These are phyloP conservation scores for Mucor piriformis DNA, from an alignment of 371 early-diverging fungal genomes.

Conservation along the genomic window DNA sequence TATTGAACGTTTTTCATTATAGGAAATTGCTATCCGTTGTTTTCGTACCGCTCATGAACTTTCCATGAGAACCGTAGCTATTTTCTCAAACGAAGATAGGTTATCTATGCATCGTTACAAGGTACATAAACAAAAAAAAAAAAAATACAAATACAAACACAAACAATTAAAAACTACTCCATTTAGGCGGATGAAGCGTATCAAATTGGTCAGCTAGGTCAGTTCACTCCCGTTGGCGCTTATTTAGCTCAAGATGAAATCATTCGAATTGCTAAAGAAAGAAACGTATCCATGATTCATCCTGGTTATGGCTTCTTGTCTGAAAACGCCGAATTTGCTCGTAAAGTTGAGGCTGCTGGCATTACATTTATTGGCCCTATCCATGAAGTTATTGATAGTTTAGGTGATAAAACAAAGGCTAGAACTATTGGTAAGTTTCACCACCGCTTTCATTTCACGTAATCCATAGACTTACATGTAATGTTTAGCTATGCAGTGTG, in stretches of 20 bases:
- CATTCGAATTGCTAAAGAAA: conserved; percentile 77
- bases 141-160: not conserved
- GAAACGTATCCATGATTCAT: conserved; percentile 80
- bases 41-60: conserved; percentile 91
- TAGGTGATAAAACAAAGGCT: conserved; percentile 95
- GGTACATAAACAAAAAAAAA: conserved; percentile 33
- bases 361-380: conserved; percentile 93
- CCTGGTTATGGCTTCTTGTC: conserved; percentile 93
- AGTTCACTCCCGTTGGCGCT: conserved; percentile 89
- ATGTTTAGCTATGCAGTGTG: conserved; percentile 80
- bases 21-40: conserved; percentile 92
- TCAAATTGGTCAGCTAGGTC: conserved; percentile 82
- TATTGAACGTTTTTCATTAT: not conserved
- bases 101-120: conserved; percentile 92
- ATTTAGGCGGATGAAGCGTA: conserved; percentile 88
- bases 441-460: too few relatives aligned
- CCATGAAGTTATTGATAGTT: conserved; percentile 80
- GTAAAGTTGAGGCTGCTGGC: conserved; percentile 85
- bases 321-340: conserved; percentile 88
- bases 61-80: conserved; percentile 84
- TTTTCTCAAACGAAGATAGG: conserved; percentile 90
- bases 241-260: conserved; percentile 93
- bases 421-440: conserved; percentile 68
- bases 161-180: not conserved
- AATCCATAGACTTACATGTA: too few relatives aligned